phyloP scores from a whole-genome alignment of 345 rosid species.

The Syzygium aromaticum region DNA sequence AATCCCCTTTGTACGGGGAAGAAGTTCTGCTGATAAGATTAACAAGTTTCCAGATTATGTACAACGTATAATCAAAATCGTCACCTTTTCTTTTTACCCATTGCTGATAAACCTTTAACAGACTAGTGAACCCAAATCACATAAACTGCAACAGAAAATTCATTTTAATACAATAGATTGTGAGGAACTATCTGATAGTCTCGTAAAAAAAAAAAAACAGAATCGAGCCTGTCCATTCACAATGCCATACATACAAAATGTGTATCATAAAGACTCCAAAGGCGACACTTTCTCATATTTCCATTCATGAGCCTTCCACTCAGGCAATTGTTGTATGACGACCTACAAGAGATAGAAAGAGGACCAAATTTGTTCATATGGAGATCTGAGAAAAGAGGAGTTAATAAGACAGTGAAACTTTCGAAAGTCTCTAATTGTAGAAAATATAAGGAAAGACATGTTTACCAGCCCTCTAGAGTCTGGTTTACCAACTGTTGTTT shows the following conservation, averaged over 20 bases:
- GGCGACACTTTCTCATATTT: conserved; percentile 18
- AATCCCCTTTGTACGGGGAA: not conserved
- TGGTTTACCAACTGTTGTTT: conserved; percentile 65
- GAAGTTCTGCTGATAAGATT: not conserved
- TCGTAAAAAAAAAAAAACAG: not conserved
- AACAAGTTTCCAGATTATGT: not conserved
- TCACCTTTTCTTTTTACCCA: not conserved
- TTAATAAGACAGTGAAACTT: not conserved
- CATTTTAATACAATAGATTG: not conserved
- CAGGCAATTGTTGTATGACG: conserved; percentile 81
- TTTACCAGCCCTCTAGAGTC: conserved; percentile 68
- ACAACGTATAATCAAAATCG: not conserved
- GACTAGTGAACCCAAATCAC: not conserved
- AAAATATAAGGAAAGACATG: not conserved
- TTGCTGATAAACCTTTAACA: not conserved
- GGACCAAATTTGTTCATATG: not conserved
- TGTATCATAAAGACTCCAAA: not conserved
- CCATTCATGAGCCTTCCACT: conserved; percentile 98
- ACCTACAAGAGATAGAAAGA: conserved; percentile 29
- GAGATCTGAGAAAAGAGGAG: not conserved
- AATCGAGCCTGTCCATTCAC: not conserved
- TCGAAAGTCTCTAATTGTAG: not conserved
- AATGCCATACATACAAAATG: not conserved
- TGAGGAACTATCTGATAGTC: not conserved
- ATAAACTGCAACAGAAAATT: not conserved